Evolutionary conservation across 805 yeast species (phyloP), one percentile per base, ranked within the genome.

Genomic region (Nakazawaea anatomiae): DNA sequence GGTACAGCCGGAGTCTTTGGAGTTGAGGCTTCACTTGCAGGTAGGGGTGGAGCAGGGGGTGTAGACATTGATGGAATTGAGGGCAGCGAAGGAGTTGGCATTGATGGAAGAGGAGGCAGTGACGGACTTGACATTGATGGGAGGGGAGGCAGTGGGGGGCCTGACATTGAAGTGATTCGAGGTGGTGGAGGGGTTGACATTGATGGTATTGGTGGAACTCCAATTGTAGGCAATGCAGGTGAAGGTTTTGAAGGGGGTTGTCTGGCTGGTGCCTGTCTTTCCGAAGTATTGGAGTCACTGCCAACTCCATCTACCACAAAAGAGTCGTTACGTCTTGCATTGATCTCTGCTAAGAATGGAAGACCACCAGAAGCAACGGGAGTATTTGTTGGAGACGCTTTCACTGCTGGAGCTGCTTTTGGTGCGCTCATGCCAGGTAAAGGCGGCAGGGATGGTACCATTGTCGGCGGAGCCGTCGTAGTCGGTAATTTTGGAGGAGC

Each of bases 281-380:
- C 25, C 3, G 25, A 18, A 3, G 27, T 47, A 3, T 54, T 59
- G 54, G 30, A 6, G 14, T n/a, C 18, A 14, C 48, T 52, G 46
- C 18, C 18, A 10, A n/a, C 55, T 3, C 65, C 60, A 49, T 73
- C 80, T n/a, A 80, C 70, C 11, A 78, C 83, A 60, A 69, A 60
- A 0, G 74, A 53, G 25, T 81, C 82, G 54, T 75, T 72, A 61
- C 85, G 69, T 60, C 76, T 78, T 39, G 75, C 72, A 54, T 80
- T 79, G 46, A 82, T 81, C 52, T 80, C 79, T 0, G 81, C 81
- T 46, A 81, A 68, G 57, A 82, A 81, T 6, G 87, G 86, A 28
- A 80, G 60, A 0, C 72, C 76, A 1, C 79, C 80, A 32, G 65
- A 67, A 4, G 65, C 58, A 6, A 58, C 58, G 55, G 58, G 30